Percentiles rank a stretch among this genome's conserved stretches.
These are phyloP conservation scores for Geotrichum aggregatum DNA, from an alignment of 1,139 yeast genomes.

Conservation along the genomic window DNA sequence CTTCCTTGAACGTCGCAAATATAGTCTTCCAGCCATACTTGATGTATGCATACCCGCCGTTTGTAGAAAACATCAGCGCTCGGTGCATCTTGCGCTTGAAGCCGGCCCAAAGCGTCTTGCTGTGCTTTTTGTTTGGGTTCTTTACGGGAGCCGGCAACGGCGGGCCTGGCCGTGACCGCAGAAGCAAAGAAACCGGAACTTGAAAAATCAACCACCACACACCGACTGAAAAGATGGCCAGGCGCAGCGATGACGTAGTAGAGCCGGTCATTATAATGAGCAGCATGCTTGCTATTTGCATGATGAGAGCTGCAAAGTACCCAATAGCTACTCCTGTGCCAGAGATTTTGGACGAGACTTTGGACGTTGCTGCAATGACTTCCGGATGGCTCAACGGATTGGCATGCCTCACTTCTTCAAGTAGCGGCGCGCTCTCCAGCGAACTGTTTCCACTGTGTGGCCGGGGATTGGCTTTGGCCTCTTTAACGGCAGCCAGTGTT, in stretches of 20 bases:
- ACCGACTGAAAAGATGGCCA: constrained; percentile 58
- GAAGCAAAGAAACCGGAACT: constrained; percentile 48
- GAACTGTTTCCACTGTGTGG: neutral
- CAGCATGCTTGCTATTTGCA: constrained; percentile 53
- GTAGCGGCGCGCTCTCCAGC: constrained; percentile 5
- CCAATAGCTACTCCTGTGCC: constrained; percentile 68
- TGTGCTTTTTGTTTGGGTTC: constrained; percentile 11
- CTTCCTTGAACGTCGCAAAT: constrained; percentile 50
- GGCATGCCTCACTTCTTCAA: constrained; percentile 7
- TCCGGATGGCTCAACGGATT: constrained; percentile 20
- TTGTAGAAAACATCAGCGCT: constrained; percentile 20
- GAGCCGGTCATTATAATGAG: constrained; percentile 47
- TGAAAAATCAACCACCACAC: constrained; percentile 70
- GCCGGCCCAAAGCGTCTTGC: constrained; percentile 19
- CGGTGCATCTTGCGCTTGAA: constrained; percentile 21
- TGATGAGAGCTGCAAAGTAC: constrained; percentile 58
- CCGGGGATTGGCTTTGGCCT: constrained; percentile 2
- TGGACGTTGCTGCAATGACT: constrained; percentile 20
- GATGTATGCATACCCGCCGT: constrained; percentile 31
- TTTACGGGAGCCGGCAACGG: constrained; percentile 24
- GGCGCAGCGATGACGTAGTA: constrained; percentile 46
- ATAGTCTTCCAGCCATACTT: constrained; percentile 59
- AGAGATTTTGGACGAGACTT: constrained; percentile 45
- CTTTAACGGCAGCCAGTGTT: constrained; percentile 13
- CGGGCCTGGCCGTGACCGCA: constrained; percentile 46